Evolutionary conservation across 805 yeast species (phyloP), one percentile per base, ranked within the genome.

Genomic region (Candida gorgasii): DNA sequence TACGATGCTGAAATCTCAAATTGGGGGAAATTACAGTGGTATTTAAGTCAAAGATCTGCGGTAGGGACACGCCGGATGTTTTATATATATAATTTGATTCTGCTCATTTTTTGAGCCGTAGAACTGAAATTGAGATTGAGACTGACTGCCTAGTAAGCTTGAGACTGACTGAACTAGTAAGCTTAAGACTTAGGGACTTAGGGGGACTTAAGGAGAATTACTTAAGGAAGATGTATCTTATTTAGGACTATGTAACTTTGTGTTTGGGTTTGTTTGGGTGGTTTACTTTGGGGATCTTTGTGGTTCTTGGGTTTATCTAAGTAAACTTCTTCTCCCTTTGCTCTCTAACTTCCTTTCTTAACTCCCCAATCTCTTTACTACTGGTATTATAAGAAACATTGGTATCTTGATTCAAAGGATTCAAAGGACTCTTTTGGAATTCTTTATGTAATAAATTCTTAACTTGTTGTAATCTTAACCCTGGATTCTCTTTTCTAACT

Each of bases 361-460:
- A 67, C 5, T 52, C 58, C 8, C 48, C 55, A 43, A 81, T 68
- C 16, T 83, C 87, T 1, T 64, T 76, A 43, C 66, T 57, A 7
- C 75, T 54, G 12, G 95, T 89, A 55, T 87, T 82, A 67, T 71
- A 84, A 30, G 65, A 58, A 26, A 83, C 71, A 46, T 75, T 81
- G 24, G 86, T 82, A 42, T 72, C 81, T 64, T 83, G 89, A 69
- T 87, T 87, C 79, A 87, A 82, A 36, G 96, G 96, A 62, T 87
- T 87, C 54, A 84, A 89, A 13, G 81, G 80, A 35, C 84, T 74
- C 68, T 84, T 86, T 63, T 84, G 84, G 72, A 87, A 87, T 67
- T 87, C 96, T 67, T 86, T 86, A 65, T 72, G 80, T 24, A 83
- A 67, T 51, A 86, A 63, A 54, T 86, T 82, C 66, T 86, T 87